Percentiles rank a stretch among this genome's conserved stretches.
These are phyloP conservation scores for Yarrowia galli DNA, from an alignment of 1,139 yeast species.

Conservation along the genomic window DNA sequence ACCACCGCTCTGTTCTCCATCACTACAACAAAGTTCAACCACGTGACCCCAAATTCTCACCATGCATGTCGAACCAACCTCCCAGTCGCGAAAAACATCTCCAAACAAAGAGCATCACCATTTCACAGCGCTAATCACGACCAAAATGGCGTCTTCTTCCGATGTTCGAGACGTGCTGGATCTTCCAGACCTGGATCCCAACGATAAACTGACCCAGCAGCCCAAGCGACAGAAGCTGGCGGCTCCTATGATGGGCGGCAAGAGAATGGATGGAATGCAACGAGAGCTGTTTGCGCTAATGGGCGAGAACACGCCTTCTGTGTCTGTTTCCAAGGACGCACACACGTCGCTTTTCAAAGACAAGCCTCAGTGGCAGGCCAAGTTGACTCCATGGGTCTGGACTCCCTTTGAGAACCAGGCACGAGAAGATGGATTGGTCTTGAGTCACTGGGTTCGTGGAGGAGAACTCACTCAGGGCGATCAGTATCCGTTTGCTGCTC, in stretches of 20 bases:
- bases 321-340: slow-evolving; percentile 57
- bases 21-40: neutral
- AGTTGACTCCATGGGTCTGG: slow-evolving; percentile 84
- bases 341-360: slow-evolving; percentile 61
- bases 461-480: slow-evolving; percentile 57
- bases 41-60: slow-evolving; percentile 4
- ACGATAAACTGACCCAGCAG: slow-evolving; percentile 42
- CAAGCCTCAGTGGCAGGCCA: slow-evolving; percentile 63
- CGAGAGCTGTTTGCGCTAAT: slow-evolving; percentile 85
- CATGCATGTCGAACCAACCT: slow-evolving; percentile 13
- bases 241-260: slow-evolving; percentile 39
- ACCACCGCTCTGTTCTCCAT: neutral
- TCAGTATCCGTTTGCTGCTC: slow-evolving; percentile 78
- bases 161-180: slow-evolving; percentile 84
- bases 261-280: slow-evolving; percentile 75
- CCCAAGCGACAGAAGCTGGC: slow-evolving; percentile 42
- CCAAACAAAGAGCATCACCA: neutral
- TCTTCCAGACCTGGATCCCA: slow-evolving; percentile 54
- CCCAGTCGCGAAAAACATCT: neutral
- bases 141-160: slow-evolving; percentile 53
- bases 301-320: slow-evolving; percentile 94
- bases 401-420: slow-evolving; percentile 66
- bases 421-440: slow-evolving; percentile 57
- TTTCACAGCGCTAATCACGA: no score
- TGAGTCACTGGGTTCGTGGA: slow-evolving; percentile 91